These are phyloP conservation scores for Fusarium sp. DNA, from an alignment of 2,329 filamentous ascomycete genomes.

Conservation along the genomic window DNA sequence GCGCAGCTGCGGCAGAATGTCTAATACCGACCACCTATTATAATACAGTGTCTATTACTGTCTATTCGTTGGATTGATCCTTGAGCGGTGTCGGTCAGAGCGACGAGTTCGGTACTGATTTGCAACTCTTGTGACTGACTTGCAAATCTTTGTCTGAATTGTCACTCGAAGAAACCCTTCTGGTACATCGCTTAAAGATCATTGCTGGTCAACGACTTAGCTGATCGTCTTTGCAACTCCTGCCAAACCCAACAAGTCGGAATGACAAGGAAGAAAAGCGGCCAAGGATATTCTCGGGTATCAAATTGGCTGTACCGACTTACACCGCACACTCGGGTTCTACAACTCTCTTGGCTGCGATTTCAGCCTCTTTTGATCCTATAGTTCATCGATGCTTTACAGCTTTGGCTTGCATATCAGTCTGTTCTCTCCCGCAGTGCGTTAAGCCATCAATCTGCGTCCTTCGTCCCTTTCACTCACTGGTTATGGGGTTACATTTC, in stretches of 20 bases:
- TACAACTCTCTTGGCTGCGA: neutral
- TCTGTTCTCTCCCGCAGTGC: conserved; percentile 2
- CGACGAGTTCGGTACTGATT: conserved; percentile 35
- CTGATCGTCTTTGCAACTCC: conserved; percentile 16
- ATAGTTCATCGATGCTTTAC: conserved; percentile 12
- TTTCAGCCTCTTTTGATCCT: neutral
- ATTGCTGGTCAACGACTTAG: conserved; percentile 18
- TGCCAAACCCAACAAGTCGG: conserved; percentile 19
- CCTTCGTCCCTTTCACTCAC: conserved; percentile 10
- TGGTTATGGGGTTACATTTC: conserved; percentile 23
- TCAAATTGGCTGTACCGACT: conserved; percentile 11
- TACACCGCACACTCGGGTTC: conserved; percentile 22
- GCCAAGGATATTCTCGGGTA: conserved; percentile 14
- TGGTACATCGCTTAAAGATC: conserved; percentile 8
- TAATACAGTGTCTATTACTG: conserved; percentile 32
- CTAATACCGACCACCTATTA: conserved; percentile 4
- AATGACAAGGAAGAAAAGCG: conserved; percentile 3
- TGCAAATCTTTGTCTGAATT: conserved; percentile 34
- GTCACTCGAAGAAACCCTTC: conserved; percentile 23
- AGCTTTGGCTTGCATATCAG: conserved; percentile 22
- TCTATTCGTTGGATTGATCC: conserved; percentile 8
- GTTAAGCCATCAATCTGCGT: conserved; percentile 11
- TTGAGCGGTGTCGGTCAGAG: conserved; percentile 35
- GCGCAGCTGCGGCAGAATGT: conserved; percentile 23
- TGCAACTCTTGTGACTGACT: conserved; percentile 19